Percentiles rank a stretch among this genome's conserved stretches.
Conservation (phyloP, 163 green algal species). For the Prototheca cutis region DNA sequence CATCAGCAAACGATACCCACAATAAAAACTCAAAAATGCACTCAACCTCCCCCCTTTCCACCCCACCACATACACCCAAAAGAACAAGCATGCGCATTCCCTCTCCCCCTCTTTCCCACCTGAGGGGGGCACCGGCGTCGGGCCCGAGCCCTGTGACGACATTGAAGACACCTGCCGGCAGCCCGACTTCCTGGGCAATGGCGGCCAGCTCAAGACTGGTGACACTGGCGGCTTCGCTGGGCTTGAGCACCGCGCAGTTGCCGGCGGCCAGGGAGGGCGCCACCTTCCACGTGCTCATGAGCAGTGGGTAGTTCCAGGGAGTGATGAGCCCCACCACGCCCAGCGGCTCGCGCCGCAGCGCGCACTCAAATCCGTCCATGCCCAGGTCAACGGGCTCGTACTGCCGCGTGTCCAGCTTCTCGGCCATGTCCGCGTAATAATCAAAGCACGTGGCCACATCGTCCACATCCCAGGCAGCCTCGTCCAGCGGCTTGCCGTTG, state of each 20-base stretch:
- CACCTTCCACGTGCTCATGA: slow-evolving; percentile 83
- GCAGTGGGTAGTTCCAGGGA: slow-evolving; percentile 85
- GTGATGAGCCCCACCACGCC: slow-evolving; percentile 80
- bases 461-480: slow-evolving; percentile 65
- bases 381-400: slow-evolving; percentile 48
- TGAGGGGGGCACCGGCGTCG: slow-evolving; percentile 56
- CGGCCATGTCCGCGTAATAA: slow-evolving; percentile 77
- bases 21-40: no score
- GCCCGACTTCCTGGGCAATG: slow-evolving; percentile 48
- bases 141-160: slow-evolving; percentile 51
- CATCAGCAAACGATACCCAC: no score
- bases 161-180: slow-evolving; percentile 77
- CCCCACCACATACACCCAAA: no score
- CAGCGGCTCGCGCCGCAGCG: slow-evolving; percentile 60
- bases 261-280: slow-evolving; percentile 78
- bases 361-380: slow-evolving; percentile 48
- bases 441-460: slow-evolving; percentile 79
- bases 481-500: slow-evolving; percentile 78
- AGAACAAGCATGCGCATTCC: no score
- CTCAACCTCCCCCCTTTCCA: no score
- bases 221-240: slow-evolving; percentile 62
- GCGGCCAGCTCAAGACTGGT: slow-evolving; percentile 77
- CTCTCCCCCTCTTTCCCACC: no score
- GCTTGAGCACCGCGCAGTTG: slow-evolving; percentile 72
- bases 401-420: slow-evolving; percentile 65